A percentile compares a stretch with the other conserved stretches of the same genome.
These are phyloP conservation scores for Ogataea paradorogensis DNA, from an alignment of 805 yeast species.

Conservation along the genomic window DNA sequence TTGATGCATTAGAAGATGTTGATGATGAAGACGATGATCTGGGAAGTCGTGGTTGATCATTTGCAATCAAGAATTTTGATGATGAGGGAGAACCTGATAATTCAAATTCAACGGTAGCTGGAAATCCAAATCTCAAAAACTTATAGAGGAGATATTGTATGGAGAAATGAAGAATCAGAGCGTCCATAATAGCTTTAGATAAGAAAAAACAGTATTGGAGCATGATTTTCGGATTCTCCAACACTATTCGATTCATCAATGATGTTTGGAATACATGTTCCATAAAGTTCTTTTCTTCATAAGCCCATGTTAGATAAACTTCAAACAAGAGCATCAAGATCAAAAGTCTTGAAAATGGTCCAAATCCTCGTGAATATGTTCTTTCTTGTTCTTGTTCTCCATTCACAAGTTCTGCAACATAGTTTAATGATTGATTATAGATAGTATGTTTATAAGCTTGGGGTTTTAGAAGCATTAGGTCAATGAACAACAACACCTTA, in stretches of 20 bases:
- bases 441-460: slow-evolving; percentile 87
- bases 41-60: neutral
- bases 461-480: slow-evolving; percentile 76
- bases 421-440: slow-evolving; percentile 49
- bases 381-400: slow-evolving; percentile 3
- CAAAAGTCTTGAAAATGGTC: slow-evolving; percentile 44
- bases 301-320: slow-evolving; percentile 89
- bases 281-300: slow-evolving; percentile 61
- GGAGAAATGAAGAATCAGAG: slow-evolving; percentile 20
- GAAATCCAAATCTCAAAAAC: slow-evolving; percentile 33
- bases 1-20: slow-evolving; percentile 6
- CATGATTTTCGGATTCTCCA: slow-evolving; percentile 37
- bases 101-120: slow-evolving; percentile 21
- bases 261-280: slow-evolving; percentile 25
- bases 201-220: slow-evolving; percentile 59
- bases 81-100: slow-evolving; percentile 7
- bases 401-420: slow-evolving; percentile 30
- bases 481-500: slow-evolving; percentile 77
- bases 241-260: slow-evolving; percentile 26
- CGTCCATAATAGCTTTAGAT: slow-evolving; percentile 42
- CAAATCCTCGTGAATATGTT: slow-evolving; percentile 9
- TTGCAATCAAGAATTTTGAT: slow-evolving; percentile 1
- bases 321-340: slow-evolving; percentile 74
- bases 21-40: slow-evolving; percentile 13
- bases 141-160: slow-evolving; percentile 35